Evolutionary conservation across 371 early-diverging fungal species (phyloP), one percentile per base, ranked within the genome.

Genomic region (Smittium mucronatum): DNA sequence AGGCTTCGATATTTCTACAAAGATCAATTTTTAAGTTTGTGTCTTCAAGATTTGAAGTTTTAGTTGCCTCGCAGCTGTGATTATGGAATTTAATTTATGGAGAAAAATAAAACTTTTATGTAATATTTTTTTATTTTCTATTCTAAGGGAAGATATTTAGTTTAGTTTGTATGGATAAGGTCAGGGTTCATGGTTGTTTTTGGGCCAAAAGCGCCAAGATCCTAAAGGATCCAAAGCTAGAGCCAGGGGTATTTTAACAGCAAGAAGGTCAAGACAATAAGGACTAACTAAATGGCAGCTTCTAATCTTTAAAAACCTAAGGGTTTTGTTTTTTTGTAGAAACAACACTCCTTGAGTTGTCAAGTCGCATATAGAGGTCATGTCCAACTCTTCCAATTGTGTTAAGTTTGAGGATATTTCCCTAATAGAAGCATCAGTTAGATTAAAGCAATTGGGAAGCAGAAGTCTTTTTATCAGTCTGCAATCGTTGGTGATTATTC

Each of bases 191-290:
- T 21, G 21, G 21, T 21, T 21, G 63, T 65, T 65, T 28, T 65
- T n/a, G 2, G 65, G 65, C 65, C 65, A 65, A 34, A 65, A 65
- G 15, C 65, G 32, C 65, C 65, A 65, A n/a, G 26, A n/a, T 31
- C 65, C 65, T 25, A 65, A 5, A 5, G 65, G 65, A 33, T n/a
- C 65, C 34, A 65, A 34, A 11, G 65, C 65, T 34, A 17, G 65
- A 32, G 34, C 30, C 5, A 65, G 34, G n/a, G 65, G 65, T 2
- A 65, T 34, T 33, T 32, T 65, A 5, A n/a, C n/a, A n/a, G 65
- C 32, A 31, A 65, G 34, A 28, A 25, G n/a, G n/a, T 65, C 65
- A 15, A 65, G 34, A 33, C n/a, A 32, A n/a, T 36, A 32, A 2
- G 34, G 65, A 34, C 36, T 65, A 25, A 65, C 34, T 5, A 11